Evolutionary conservation across 441 rosid genomes (phyloP).

Genomic region (Theobroma grandiflorum): DNA sequence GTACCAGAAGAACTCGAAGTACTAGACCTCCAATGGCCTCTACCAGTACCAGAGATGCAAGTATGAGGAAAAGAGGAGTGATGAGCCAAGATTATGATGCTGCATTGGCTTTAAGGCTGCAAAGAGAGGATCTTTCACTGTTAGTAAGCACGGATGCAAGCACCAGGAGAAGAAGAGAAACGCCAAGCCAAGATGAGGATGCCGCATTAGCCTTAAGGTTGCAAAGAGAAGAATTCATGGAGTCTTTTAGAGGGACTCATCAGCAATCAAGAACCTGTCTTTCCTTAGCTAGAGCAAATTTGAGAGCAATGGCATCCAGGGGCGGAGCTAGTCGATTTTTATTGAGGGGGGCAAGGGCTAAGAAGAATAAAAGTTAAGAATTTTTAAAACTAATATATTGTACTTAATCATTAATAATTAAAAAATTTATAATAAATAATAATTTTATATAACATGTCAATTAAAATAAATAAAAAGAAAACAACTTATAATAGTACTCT

Average conservation of each 20-base stretch:
- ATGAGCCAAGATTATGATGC: slow-evolving; percentile 44
- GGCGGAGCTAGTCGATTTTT: no score
- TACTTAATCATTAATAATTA: no score
- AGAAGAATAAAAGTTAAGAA: no score
- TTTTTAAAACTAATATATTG: no score
- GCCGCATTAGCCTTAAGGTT: slow-evolving; percentile 84
- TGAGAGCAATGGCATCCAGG: slow-evolving; percentile 94
- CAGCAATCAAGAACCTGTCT: slow-evolving; percentile 41
- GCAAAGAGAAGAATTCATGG: slow-evolving; percentile 86
- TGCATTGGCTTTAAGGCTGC: slow-evolving; percentile 46
- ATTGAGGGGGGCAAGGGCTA: no score
- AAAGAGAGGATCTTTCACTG: slow-evolving; percentile 53
- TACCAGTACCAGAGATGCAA: slow-evolving; percentile 1
- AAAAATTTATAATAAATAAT: no score
- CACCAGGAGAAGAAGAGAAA: slow-evolving; percentile 35
- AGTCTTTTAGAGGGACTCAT: slow-evolving; percentile 52
- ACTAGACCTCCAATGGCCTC: no score
- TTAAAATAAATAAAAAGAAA: no score
- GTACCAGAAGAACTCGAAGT: slow-evolving; percentile 24
- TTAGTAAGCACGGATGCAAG: slow-evolving; percentile 32
- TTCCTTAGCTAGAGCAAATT: slow-evolving; percentile 77
- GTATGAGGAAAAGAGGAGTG: slow-evolving; percentile 43
- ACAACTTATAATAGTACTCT: no score
- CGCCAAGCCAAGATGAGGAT: slow-evolving; percentile 73
- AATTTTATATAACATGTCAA: no score